Conservation (phyloP, 1,284 basidiomycete genomes). For the Irpex sp. region DNA sequence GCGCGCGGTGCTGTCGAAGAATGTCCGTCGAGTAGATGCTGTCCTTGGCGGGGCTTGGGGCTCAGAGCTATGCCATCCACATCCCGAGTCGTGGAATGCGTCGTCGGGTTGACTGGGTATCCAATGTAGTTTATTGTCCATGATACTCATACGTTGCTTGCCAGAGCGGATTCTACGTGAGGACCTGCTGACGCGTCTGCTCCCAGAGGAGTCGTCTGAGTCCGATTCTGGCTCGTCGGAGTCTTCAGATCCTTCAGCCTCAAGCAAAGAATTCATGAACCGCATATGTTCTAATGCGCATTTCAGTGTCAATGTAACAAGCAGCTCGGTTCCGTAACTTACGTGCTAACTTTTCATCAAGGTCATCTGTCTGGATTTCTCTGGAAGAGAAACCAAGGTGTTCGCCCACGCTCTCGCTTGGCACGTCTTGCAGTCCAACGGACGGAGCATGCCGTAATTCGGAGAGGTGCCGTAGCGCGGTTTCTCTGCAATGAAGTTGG, state of each 20-base stretch:
- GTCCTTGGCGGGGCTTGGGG: conserved; percentile 9
- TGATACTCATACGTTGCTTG: conserved; percentile 62
- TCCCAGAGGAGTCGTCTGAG: conserved; percentile 38
- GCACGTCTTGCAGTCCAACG: conserved; percentile 84
- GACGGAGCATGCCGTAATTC: conserved; percentile 83
- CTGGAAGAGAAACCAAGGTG: conserved; percentile 55
- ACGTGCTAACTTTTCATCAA: conserved; percentile 73
- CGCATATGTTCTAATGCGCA: conserved; percentile 51
- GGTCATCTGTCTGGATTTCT: conserved; percentile 49
- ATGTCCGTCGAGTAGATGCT: conserved; percentile 37
- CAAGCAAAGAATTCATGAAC: conserved; percentile 60
- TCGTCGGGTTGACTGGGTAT: conserved; percentile 31
- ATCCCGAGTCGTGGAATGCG: conserved; percentile 23
- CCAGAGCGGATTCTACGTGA: conserved; percentile 18
- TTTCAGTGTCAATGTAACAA: background rate
- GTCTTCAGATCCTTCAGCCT: conserved; percentile 40
- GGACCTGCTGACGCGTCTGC: conserved; percentile 28
- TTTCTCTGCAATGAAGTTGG: conserved; percentile 39
- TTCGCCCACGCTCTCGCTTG: conserved; percentile 58
- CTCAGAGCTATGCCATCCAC: conserved; percentile 20
- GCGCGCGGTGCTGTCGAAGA: conserved; percentile 50
- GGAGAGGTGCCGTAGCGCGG: conserved; percentile 77
- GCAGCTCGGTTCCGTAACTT: conserved; percentile 24
- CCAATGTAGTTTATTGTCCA: conserved; percentile 51
- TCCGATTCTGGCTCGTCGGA: conserved; percentile 49